Evolutionary conservation across 371 early-diverging fungal species (phyloP).

Genomic region (Mortierella sp.): DNA sequence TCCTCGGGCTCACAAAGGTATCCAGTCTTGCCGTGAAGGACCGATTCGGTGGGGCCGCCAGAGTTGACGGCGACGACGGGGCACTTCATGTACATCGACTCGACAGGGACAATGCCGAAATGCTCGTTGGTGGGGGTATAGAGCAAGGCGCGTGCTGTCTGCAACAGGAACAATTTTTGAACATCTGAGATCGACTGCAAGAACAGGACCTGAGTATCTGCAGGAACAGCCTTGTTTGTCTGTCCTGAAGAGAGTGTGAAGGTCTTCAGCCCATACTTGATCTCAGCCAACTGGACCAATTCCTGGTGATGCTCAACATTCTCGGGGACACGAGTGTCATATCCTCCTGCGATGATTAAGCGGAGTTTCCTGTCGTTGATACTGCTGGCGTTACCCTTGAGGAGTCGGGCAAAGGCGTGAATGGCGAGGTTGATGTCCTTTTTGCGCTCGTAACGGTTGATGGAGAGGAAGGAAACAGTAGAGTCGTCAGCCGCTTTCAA

Average conservation of each 20-base stretch:
- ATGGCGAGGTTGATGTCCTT: slow-evolving; percentile 92
- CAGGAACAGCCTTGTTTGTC: slow-evolving; percentile 57
- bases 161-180: slow-evolving; percentile 83
- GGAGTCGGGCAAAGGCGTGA: slow-evolving; percentile 76
- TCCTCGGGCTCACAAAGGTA: slow-evolving; percentile 75
- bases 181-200: slow-evolving; percentile 90
- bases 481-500: slow-evolving; percentile 69
- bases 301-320: slow-evolving; percentile 89
- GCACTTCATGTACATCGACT: slow-evolving; percentile 91
- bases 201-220: slow-evolving; percentile 81
- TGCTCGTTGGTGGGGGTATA: slow-evolving; percentile 97
- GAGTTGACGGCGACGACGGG: slow-evolving; percentile 92
- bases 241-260: slow-evolving; percentile 57
- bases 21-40: slow-evolving; percentile 84
- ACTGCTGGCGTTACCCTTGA: slow-evolving; percentile 16
- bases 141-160: slow-evolving; percentile 72
- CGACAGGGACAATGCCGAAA: slow-evolving; percentile 97
- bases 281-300: slow-evolving; percentile 71
- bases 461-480: slow-evolving; percentile 70
- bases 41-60: slow-evolving; percentile 91
- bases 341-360: slow-evolving; percentile 91
- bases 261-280: slow-evolving; percentile 60
- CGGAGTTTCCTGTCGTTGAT: slow-evolving; percentile 54
- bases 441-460: slow-evolving; percentile 97
- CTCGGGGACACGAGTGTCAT: slow-evolving; percentile 86